Conservation (phyloP, 257 asterid genomes). For the Solanum virginianum region DNA sequence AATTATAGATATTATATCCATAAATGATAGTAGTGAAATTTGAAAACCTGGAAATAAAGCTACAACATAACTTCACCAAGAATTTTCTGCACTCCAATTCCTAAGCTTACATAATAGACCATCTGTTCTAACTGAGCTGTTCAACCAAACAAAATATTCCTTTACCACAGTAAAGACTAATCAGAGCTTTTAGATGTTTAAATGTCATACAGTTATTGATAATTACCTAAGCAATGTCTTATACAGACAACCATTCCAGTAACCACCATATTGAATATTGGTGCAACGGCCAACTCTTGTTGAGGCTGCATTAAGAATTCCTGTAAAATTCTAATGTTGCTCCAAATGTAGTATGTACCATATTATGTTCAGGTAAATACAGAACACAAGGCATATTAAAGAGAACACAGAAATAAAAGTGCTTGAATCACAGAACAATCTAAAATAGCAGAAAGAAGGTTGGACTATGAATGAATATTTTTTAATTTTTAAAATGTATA, state of each 20-base stretch:
- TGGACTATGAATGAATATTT: no score
- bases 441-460: no score
- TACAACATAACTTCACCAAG: not conserved
- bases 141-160: not conserved
- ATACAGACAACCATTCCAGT: not conserved
- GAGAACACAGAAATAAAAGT: no score
- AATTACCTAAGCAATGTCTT: not conserved
- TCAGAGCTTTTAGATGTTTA: not conserved
- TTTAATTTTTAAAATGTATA: no score
- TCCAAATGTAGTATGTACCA: not conserved
- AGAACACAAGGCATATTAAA: no score
- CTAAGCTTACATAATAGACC: no score
- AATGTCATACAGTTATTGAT: not conserved
- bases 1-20: not conserved
- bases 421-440: no score
- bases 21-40: not conserved
- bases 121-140: no score
- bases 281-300: not conserved
- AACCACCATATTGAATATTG: not conserved
- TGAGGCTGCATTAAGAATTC: not conserved
- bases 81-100: no score
- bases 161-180: no score
- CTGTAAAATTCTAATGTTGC: not conserved
- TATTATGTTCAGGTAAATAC: not conserved
- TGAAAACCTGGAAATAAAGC: not conserved